Evolutionary conservation across 441 rosid genomes (phyloP), one percentile per base, ranked within the genome.

Genomic region (Populus hybrid): DNA sequence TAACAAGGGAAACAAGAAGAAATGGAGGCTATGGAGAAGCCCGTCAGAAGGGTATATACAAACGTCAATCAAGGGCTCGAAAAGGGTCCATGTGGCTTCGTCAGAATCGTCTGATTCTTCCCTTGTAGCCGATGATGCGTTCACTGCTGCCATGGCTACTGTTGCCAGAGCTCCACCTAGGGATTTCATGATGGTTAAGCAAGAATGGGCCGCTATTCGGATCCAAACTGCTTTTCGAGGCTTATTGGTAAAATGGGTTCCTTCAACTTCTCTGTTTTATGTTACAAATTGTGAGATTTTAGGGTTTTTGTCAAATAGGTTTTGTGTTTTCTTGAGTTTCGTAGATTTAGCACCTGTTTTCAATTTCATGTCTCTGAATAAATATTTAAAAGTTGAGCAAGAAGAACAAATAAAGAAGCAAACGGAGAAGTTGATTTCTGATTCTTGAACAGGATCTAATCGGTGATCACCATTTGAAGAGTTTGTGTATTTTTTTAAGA

Each of bases 11-110:
- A 79, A 86, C 23, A 91, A 89, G 90, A 95, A 91, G 91, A 93
- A 89, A 83, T 95, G 99, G 99, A 92, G 83, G 86, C 81, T 92
- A 10, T 94, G 98, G 98, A 86, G 98, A 90, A 86, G 88, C 70
- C 84, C 98, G n/a, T 91, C 98, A 0, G 97, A 90, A 70, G 91
- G 93, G 82, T 83, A 76, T 40, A 85, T 80, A 38, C 81, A 90
- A 23, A 80, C 92, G 6, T 77, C 85, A 46, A 79, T 75, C 61
- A 86, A 88, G 79, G 88, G 82, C 20, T 66, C 84, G 70, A 89
- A 84, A 76, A 84, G 85, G 75, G 86, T 64, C 11, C 81, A 82
- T 21, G 71, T 79, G 34, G 83, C 81, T 36, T 85, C 82, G 53
- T 89, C 94, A 0, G 81, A 88, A 78, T 78, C 80, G 2, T 89